Evolutionary conservation across 495 filamentous ascomycete genomes (phyloP).

Genomic region (Penicillium flavigenum): DNA sequence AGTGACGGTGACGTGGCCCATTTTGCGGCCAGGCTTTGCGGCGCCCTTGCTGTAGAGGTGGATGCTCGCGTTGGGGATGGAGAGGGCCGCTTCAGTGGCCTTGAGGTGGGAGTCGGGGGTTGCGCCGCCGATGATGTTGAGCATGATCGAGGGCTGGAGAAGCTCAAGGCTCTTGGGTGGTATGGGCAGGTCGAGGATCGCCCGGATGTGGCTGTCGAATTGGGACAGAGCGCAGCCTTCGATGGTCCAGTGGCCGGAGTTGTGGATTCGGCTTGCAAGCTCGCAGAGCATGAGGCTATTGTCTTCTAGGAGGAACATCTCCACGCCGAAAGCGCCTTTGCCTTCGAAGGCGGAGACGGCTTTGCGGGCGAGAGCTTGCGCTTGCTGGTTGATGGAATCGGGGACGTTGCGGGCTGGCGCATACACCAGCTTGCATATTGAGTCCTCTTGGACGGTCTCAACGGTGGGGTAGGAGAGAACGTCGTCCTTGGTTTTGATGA

Average conservation of each 20-base stretch:
- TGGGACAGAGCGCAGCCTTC: constrained; percentile 89
- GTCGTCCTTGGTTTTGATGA: constrained; percentile 81
- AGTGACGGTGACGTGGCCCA: constrained; percentile 86
- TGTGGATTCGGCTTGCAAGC: constrained; percentile 93
- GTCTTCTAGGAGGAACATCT: constrained; percentile 90
- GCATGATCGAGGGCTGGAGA: constrained; percentile 78
- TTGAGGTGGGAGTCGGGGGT: constrained; percentile 65
- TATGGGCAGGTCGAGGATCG: constrained; percentile 78
- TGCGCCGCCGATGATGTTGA: constrained; percentile 89
- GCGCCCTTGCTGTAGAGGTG: constrained; percentile 92
- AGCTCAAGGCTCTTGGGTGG: constrained; percentile 59
- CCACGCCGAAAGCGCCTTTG: constrained; percentile 92
- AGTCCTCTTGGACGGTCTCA: constrained; percentile 93
- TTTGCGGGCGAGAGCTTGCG: constrained; percentile 73
- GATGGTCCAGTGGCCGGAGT: constrained; percentile 96
- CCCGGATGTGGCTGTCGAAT: constrained; percentile 84
- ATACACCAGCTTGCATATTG: constrained; percentile 91
- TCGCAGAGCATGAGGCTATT: constrained; percentile 80
- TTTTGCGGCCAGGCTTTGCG: constrained; percentile 83
- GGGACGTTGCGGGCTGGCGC: constrained; percentile 76
- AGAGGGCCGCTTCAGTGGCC: constrained; percentile 63
- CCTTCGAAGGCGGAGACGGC: constrained; percentile 80
- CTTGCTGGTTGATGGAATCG: constrained; percentile 56
- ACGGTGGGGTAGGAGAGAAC: constrained; percentile 82
- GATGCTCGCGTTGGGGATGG: constrained; percentile 59